Conservation (phyloP, 2,329 filamentous ascomycete species). For the Hymenoscyphus occultus region DNA sequence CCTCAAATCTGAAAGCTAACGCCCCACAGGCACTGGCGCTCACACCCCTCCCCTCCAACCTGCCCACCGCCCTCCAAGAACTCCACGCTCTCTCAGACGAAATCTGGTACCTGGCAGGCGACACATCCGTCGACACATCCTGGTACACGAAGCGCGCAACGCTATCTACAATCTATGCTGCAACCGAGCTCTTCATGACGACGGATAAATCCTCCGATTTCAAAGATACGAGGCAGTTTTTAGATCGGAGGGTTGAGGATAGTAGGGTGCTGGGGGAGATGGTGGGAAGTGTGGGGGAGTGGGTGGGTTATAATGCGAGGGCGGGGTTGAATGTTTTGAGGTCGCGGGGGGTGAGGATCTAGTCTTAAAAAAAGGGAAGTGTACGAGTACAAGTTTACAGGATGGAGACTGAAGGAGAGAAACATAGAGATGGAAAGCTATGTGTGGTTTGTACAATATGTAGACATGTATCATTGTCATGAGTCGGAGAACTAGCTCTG, state of each 20-base stretch:
- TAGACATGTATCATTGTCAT: neutral
- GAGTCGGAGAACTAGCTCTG: neutral
- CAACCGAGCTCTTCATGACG: slow-evolving; percentile 90
- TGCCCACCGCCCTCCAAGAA: slow-evolving; percentile 73
- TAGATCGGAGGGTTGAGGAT: slow-evolving; percentile 69
- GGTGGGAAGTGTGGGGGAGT: slow-evolving; percentile 65
- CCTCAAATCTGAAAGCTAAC: neutral
- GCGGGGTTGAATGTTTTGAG: slow-evolving; percentile 78
- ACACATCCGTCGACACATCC: slow-evolving; percentile 73
- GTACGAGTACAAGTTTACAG: neutral
- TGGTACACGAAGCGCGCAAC: slow-evolving; percentile 80
- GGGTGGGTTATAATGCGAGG: slow-evolving; percentile 76
- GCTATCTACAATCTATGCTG: slow-evolving; percentile 66
- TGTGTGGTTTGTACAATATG: neutral
- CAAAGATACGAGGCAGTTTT: slow-evolving; percentile 73
- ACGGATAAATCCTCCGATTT: slow-evolving; percentile 75
- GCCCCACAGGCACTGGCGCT: slow-evolving; percentile 66
- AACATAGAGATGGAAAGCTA: neutral
- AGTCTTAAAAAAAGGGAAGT: neutral
- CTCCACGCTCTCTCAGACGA: slow-evolving; percentile 83
- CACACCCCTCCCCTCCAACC: slow-evolving; percentile 81
- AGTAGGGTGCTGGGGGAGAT: slow-evolving; percentile 59
- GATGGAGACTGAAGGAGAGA: neutral
- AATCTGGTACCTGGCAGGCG: slow-evolving; percentile 84
- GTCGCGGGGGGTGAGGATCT: slow-evolving; percentile 80